Percentiles rank a stretch among this genome's conserved stretches.
Evolutionary conservation across 768 basidiomycete genomes (phyloP).

Genomic region (Saitozyma sp.): DNA sequence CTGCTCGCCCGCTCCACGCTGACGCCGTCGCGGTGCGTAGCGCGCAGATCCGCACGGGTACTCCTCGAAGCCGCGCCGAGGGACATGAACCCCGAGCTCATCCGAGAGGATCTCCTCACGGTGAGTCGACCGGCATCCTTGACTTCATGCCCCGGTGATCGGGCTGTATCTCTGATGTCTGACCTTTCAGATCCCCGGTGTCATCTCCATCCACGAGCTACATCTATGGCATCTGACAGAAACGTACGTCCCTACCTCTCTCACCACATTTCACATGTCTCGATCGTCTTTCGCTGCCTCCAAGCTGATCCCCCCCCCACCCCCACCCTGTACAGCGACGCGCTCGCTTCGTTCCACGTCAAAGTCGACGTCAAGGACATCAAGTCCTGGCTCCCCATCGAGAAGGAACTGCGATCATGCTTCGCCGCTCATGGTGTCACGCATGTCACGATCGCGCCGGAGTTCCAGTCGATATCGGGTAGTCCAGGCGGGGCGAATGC

Average conservation of each 20-base stretch:
- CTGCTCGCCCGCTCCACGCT: background rate
- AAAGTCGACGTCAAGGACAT: conserved; percentile 59
- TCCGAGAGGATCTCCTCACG: conserved; percentile 58
- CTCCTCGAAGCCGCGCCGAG: conserved; percentile 61
- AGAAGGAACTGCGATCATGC: conserved; percentile 59
- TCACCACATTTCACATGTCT: background rate
- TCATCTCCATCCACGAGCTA: conserved; percentile 59
- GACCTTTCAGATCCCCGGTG: conserved; percentile 55
- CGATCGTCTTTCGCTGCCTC: background rate
- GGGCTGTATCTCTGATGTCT: background rate
- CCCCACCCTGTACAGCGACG: conserved; percentile 51
- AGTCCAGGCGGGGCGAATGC: no score
- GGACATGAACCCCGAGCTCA: conserved; percentile 59
- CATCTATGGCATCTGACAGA: conserved; percentile 64
- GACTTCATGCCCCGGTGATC: no score
- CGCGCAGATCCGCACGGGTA: conserved; percentile 58
- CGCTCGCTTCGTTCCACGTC: conserved; percentile 62
- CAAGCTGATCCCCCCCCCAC: background rate
- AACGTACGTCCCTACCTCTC: conserved; percentile 47
- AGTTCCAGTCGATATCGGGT: conserved; percentile 41
- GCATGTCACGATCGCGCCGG: conserved; percentile 63
- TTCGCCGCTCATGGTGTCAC: conserved; percentile 60
- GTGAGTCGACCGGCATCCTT: conserved; percentile 45
- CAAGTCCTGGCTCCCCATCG: conserved; percentile 60
- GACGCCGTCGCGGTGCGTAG: conserved; percentile 40